phyloP scores from a whole-genome alignment of 352 stramenopile species.

The Globisporangium megalacanthum region DNA sequence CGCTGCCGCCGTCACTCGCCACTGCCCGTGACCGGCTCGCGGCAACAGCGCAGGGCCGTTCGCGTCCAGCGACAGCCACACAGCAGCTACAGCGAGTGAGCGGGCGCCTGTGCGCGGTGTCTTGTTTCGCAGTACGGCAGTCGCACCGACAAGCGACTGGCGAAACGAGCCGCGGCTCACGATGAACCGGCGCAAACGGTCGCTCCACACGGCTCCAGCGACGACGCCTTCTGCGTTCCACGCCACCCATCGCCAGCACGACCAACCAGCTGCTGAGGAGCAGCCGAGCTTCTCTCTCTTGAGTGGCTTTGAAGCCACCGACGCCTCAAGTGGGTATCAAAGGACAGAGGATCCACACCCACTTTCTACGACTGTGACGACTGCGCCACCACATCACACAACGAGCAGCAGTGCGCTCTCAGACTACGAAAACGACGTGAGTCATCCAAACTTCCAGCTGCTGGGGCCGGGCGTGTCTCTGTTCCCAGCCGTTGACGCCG shows the following conservation, averaged over 20 bases:
- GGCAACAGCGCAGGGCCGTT: background rate
- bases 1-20: slow-evolving; percentile 1
- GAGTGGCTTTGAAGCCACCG: too few relatives aligned
- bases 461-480: slow-evolving; percentile 22
- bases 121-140: slow-evolving; percentile 35
- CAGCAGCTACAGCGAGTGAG: background rate
- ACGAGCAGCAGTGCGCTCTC: background rate
- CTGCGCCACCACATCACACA: slow-evolving; percentile 6
- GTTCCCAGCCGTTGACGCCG: slow-evolving; percentile 10
- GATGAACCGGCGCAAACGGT: slow-evolving; percentile 23
- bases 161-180: slow-evolving; percentile 25
- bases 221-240: background rate
- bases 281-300: slow-evolving; percentile 13
- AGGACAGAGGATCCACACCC: too few relatives aligned
- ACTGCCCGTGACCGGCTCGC: too few relatives aligned
- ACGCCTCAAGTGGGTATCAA: too few relatives aligned
- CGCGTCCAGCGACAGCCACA: too few relatives aligned
- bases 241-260: background rate
- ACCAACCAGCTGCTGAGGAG: slow-evolving; percentile 7
- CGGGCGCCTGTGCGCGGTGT: slow-evolving; percentile 12
- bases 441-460: slow-evolving; percentile 47
- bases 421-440: slow-evolving; percentile 18
- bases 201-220: background rate
- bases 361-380: too few relatives aligned
- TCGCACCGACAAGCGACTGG: slow-evolving; percentile 14